Evolutionary conservation across 495 filamentous ascomycete species (phyloP), one percentile per base, ranked within the genome.

Genomic region (Ascodesmis nigricans): DNA sequence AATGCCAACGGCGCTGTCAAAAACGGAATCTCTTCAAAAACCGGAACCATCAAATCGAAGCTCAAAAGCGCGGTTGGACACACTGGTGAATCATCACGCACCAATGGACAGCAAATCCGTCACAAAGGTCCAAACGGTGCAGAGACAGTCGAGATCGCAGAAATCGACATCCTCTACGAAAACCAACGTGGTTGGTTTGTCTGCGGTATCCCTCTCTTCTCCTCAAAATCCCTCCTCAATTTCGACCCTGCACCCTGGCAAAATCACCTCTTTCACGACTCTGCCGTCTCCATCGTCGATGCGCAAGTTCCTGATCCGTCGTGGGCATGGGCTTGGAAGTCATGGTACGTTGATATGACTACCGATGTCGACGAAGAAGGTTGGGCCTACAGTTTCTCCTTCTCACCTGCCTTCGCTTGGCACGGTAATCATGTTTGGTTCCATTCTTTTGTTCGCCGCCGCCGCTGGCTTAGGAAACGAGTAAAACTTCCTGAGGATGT

Each of bases 281-380:
- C 75, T 38, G 66, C 78, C 11, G 87, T 90, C 40, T 68, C 87
- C 49, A 90, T 91, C 39, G 67, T 72, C 33, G 90, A 83, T 39
- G 81, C 84, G 1, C 90, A 95, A 51, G 62, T 90, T 1, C 87
- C 90, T 0, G 90, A 95, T 51, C 90, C 90, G 2, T 78, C 73
- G 47, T 99, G 90, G 90, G 68, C 75, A 54, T 97, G 87, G 87
- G 74, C 66, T 3, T 99, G 87, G 90, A 69, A 74, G 38, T 72
- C 73, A 23, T 99, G 90, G 90, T 80, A 77, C 42, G 71, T 92
- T 15, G 83, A 99, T 49, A 79, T 81, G 64, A 73, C 78, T 5
- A 68, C 69, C n/a, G 71, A 78, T 41, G 69, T 79, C 6, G 90
- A 95, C 45, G 74, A 84, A 39, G 80, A 91, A 41, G 90, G 90